phyloP scores from a whole-genome alignment of 495 filamentous ascomycete species.

The Hypomontagnella monticulosa region DNA sequence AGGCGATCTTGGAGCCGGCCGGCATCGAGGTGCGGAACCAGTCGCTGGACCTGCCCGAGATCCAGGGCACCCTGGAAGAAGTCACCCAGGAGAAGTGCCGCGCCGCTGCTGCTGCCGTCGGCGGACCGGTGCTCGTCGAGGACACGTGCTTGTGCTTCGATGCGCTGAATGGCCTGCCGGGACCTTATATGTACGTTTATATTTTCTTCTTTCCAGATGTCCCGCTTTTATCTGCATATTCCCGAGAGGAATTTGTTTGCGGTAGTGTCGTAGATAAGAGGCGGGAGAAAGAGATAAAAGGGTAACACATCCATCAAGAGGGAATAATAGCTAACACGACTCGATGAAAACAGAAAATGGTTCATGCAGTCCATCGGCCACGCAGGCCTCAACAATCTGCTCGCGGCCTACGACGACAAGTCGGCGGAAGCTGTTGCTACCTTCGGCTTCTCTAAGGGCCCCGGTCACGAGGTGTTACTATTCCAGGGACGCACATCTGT shows the following conservation, averaged over 20 bases:
- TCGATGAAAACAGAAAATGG: constrained; percentile 73
- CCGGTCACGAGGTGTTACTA: constrained; percentile 82
- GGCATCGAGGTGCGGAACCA: constrained; percentile 75
- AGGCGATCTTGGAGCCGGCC: constrained; percentile 79
- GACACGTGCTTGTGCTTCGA: constrained; percentile 95
- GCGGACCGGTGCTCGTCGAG: constrained; percentile 90
- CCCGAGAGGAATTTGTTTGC: not conserved
- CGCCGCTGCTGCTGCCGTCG: constrained; percentile 74
- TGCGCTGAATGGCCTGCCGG: constrained; percentile 88
- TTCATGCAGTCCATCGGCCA: constrained; percentile 86
- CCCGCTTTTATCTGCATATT: constrained; percentile 8
- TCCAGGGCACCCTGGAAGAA: constrained; percentile 93
- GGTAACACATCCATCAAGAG: not conserved
- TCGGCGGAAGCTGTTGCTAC: constrained; percentile 93
- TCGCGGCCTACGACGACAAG: constrained; percentile 89
- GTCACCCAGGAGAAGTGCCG: constrained; percentile 88
- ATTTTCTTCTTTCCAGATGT: not conserved
- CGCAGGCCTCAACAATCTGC: constrained; percentile 87
- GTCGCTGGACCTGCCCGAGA: constrained; percentile 81
- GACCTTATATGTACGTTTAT: constrained; percentile 95
- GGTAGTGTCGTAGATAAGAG: not conserved
- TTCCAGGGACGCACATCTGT: constrained; percentile 86
- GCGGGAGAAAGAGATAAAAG: not conserved
- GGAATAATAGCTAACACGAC: constrained; percentile 12
- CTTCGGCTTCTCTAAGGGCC: constrained; percentile 89